Conservation (phyloP, 805 yeast species). For the Cyberlindnera euphorbiiphila region DNA sequence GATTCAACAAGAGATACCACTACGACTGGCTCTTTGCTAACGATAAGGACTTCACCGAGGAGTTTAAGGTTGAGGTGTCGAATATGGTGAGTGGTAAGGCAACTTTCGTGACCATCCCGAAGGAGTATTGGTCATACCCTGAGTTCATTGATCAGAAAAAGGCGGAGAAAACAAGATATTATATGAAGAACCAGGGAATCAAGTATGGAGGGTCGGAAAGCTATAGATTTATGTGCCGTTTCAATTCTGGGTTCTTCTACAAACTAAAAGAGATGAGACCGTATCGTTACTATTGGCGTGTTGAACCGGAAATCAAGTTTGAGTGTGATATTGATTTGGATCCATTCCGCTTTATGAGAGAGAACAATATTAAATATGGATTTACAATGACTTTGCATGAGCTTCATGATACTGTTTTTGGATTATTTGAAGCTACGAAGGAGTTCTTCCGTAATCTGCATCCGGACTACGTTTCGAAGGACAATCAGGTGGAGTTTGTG, state of each 20-base stretch:
- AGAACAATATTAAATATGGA: slow-evolving; percentile 56
- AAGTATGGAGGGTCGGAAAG: slow-evolving; percentile 59
- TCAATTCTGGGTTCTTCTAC: slow-evolving; percentile 52
- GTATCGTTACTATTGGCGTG: slow-evolving; percentile 74
- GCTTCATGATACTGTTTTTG: slow-evolving; percentile 54
- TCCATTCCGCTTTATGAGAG: slow-evolving; percentile 55
- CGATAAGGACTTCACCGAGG: slow-evolving; percentile 55
- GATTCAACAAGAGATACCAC: slow-evolving; percentile 57
- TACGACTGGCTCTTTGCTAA: slow-evolving; percentile 80
- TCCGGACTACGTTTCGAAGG: slow-evolving; percentile 44
- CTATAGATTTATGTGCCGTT: slow-evolving; percentile 66
- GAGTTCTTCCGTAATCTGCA: slow-evolving; percentile 41
- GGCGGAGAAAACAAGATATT: slow-evolving; percentile 40
- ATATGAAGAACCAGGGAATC: slow-evolving; percentile 40
- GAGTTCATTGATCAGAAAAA: slow-evolving; percentile 48
- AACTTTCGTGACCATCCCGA: slow-evolving; percentile 56
- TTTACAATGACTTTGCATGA: slow-evolving; percentile 67
- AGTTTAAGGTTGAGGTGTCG: slow-evolving; percentile 45
- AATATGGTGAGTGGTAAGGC: slow-evolving; percentile 52
- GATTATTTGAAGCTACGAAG: slow-evolving; percentile 56
- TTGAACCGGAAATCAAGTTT: slow-evolving; percentile 63
- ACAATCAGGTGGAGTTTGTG: slow-evolving; percentile 58
- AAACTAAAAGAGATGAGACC: slow-evolving; percentile 51
- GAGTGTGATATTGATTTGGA: slow-evolving; percentile 62
- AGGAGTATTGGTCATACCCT: slow-evolving; percentile 67